Evolutionary conservation across 108 stramenopile genomes (phyloP).

Genomic region (Cyclostephanos tholiformis): DNA sequence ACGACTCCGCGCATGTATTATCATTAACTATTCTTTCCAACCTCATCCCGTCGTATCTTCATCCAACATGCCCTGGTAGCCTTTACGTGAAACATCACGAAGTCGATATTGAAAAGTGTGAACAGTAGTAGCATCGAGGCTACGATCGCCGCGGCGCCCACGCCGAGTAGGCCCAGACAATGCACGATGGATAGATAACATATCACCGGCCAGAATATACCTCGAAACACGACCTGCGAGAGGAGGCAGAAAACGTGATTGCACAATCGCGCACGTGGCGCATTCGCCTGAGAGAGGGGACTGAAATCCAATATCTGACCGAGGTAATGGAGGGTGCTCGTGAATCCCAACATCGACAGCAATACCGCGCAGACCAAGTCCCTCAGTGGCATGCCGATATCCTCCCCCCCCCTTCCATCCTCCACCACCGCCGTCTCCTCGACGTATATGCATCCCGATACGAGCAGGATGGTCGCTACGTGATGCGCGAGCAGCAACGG

Average conservation of each 20-base stretch:
- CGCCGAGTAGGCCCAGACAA: slow-evolving; percentile 19
- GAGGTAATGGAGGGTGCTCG: slow-evolving; percentile 37
- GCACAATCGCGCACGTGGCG: slow-evolving; percentile 24
- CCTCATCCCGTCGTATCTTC: slow-evolving; percentile 5
- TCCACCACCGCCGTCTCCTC: slow-evolving; percentile 20
- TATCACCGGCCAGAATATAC: slow-evolving; percentile 29
- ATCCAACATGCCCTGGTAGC: slow-evolving; percentile 9
- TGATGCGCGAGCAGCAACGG: slow-evolving; percentile 37
- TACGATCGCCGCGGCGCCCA: slow-evolving; percentile 1
- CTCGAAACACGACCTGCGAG: slow-evolving; percentile 32
- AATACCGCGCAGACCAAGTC: slow-evolving; percentile 27
- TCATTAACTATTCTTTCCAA: not conserved
- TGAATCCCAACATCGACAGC: slow-evolving; percentile 36
- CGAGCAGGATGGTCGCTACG: slow-evolving; percentile 22
- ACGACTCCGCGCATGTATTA: not conserved
- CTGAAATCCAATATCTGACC: slow-evolving; percentile 43
- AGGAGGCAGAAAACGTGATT: slow-evolving; percentile 35
- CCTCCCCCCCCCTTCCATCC: too few species aligned
- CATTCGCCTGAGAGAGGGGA: slow-evolving; percentile 29
- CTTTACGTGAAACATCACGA: slow-evolving; percentile 19
- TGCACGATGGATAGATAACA: slow-evolving; percentile 8
- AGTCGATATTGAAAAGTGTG: slow-evolving; percentile 36
- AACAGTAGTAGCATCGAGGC: slow-evolving; percentile 19
- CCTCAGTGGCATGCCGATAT: slow-evolving; percentile 10
- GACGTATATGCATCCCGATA: slow-evolving; percentile 28